These are phyloP conservation scores for Dictyostelium intermedium DNA, from an alignment of 78 protist genomes.

Conservation along the genomic window DNA sequence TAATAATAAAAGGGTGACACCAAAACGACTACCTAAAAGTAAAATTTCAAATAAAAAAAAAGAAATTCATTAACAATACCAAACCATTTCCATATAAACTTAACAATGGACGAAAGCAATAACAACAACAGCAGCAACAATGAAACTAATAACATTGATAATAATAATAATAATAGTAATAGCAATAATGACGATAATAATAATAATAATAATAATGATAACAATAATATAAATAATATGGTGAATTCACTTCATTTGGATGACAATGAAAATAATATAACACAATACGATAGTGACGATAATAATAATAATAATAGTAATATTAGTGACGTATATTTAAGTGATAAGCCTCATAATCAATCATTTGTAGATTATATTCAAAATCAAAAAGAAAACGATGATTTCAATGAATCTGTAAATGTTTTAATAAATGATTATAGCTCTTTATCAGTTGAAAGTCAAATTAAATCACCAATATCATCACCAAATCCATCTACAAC, in stretches of 20 bases:
- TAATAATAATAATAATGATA: not conserved
- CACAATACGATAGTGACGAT: not conserved
- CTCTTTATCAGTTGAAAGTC: not conserved
- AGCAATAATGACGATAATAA: not conserved
- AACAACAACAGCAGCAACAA: not conserved
- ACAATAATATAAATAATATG: not conserved
- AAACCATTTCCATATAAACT: not conserved
- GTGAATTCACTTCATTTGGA: not conserved
- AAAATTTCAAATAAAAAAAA: not conserved
- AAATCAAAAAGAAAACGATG: not conserved
- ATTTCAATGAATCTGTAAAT: not conserved
- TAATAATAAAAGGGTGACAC: not conserved
- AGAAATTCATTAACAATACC: slow-evolving; percentile 2
- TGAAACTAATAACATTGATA: not conserved
- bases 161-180: too few relatives aligned
- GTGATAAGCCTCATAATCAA: not conserved
- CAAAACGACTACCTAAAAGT: slow-evolving; percentile 3
- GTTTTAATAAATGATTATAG: not conserved
- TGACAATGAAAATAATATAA: not conserved
- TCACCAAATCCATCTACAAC: not conserved
- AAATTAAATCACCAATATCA: not conserved
- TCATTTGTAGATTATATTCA: not conserved
- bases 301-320: not conserved
- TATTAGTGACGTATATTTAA: not conserved
- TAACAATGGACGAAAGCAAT: not conserved